phyloP scores from a whole-genome alignment of 805 yeast genomes.

The Yamadazyma paraphyllophila region DNA sequence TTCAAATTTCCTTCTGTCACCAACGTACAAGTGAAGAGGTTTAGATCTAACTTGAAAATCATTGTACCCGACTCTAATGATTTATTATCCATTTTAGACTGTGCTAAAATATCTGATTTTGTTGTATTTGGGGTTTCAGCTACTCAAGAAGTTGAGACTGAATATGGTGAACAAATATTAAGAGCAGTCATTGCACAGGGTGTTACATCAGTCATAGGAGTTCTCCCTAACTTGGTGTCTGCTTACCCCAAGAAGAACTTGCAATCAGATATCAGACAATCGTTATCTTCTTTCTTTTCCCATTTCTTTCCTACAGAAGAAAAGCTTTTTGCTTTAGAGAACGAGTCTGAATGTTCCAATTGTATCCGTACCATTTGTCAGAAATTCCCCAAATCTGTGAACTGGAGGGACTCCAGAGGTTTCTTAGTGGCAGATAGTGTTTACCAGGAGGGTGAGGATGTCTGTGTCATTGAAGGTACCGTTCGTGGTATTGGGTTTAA shows the following conservation, averaged over 20 bases:
- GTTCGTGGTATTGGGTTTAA: slow-evolving; percentile 86
- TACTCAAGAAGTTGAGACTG: slow-evolving; percentile 71
- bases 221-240: slow-evolving; percentile 67
- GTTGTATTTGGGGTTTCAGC: slow-evolving; percentile 91
- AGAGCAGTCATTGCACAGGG: slow-evolving; percentile 92
- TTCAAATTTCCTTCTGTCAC: slow-evolving; percentile 49
- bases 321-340: slow-evolving; percentile 69
- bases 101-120: slow-evolving; percentile 85
- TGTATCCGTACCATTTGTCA: slow-evolving; percentile 78
- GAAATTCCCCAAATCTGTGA: slow-evolving; percentile 76
- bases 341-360: slow-evolving; percentile 64
- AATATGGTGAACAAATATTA: slow-evolving; percentile 83
- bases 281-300: slow-evolving; percentile 38
- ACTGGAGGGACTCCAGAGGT: slow-evolving; percentile 93
- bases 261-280: slow-evolving; percentile 59
- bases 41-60: slow-evolving; percentile 72
- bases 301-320: slow-evolving; percentile 66
- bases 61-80: slow-evolving; percentile 68
- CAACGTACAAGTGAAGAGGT: slow-evolving; percentile 55
- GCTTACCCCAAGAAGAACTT: slow-evolving; percentile 72
- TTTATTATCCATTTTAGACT: slow-evolving; percentile 72
- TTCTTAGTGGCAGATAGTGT: slow-evolving; percentile 76
- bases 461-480: slow-evolving; percentile 69
- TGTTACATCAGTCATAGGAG: slow-evolving; percentile 76
- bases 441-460: slow-evolving; percentile 37